Conservation (phyloP, 805 yeast genomes). For the Cyberlindnera suaveolens region DNA sequence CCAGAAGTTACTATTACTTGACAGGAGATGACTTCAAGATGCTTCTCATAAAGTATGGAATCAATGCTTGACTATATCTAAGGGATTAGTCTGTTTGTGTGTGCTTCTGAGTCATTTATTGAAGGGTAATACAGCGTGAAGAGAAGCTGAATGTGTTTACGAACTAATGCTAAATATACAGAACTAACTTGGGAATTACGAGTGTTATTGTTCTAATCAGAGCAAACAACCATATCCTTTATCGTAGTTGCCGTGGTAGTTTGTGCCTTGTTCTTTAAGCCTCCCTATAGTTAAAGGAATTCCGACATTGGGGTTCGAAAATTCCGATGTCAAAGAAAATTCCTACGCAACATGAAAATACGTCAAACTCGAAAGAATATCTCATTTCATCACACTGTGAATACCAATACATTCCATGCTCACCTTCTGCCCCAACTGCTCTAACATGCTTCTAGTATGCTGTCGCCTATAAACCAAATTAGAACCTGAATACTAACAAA, state of each 20-base stretch:
- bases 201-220: no score
- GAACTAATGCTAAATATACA: no score
- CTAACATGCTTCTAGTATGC: constrained; percentile 76
- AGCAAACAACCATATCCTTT: no score
- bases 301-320: no score
- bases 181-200: no score
- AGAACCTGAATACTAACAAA: not conserved
- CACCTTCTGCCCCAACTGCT: constrained; percentile 91
- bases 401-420: constrained; percentile 44
- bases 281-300: no score
- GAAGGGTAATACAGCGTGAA: no score
- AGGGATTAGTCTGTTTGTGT: not conserved
- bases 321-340: not conserved
- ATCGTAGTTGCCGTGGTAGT: no score
- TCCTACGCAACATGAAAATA: not conserved
- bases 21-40: constrained; percentile 28
- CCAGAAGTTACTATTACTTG: constrained; percentile 26
- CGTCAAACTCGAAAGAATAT: not conserved
- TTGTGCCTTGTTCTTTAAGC: no score
- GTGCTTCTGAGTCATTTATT: not conserved
- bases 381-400: not conserved
- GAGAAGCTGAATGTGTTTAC: no score
- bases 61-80: constrained; percentile 1
- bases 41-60: constrained; percentile 14
- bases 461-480: not conserved